Percentiles rank a stretch among this genome's conserved stretches.
phyloP scores from a whole-genome alignment of 2,329 filamentous ascomycete genomes.

The Tolypocladium album region DNA sequence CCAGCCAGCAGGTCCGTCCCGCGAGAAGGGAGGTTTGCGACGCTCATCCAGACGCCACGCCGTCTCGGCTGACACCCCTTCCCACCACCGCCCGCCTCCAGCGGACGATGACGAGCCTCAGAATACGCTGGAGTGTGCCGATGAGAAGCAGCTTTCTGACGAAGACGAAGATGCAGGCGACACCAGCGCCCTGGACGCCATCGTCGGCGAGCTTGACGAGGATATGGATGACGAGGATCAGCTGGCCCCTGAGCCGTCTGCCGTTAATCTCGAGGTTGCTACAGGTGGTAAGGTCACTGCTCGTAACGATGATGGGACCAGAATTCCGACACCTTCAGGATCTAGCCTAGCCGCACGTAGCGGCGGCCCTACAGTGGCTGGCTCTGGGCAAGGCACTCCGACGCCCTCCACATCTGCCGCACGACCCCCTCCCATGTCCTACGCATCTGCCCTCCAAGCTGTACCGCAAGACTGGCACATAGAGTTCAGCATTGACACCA shows the following conservation, averaged over 20 bases:
- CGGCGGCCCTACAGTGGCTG: constrained; percentile 22
- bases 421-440: constrained; percentile 54
- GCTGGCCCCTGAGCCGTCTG: constrained; percentile 60
- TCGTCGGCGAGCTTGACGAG: constrained; percentile 85
- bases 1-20: constrained; percentile 35
- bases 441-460: constrained; percentile 72
- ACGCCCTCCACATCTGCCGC: constrained; percentile 45
- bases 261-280: constrained; percentile 84
- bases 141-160: constrained; percentile 74
- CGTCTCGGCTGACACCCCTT: constrained; percentile 39
- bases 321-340: constrained; percentile 72
- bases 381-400: constrained; percentile 30
- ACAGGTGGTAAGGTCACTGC: constrained; percentile 82
- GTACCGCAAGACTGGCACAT: constrained; percentile 93
- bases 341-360: constrained; percentile 27
- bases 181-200: constrained; percentile 61
- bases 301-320: constrained; percentile 81
- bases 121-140: constrained; percentile 78
- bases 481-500: constrained; percentile 80
- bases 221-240: constrained; percentile 66
- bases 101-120: constrained; percentile 51
- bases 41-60: constrained; percentile 53
- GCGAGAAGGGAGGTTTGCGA: constrained; percentile 48
- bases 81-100: constrained; percentile 39
- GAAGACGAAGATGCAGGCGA: constrained; percentile 60